Evolutionary conservation across 768 basidiomycete genomes (phyloP).

Genomic region (Xerocomellus intermedius): DNA sequence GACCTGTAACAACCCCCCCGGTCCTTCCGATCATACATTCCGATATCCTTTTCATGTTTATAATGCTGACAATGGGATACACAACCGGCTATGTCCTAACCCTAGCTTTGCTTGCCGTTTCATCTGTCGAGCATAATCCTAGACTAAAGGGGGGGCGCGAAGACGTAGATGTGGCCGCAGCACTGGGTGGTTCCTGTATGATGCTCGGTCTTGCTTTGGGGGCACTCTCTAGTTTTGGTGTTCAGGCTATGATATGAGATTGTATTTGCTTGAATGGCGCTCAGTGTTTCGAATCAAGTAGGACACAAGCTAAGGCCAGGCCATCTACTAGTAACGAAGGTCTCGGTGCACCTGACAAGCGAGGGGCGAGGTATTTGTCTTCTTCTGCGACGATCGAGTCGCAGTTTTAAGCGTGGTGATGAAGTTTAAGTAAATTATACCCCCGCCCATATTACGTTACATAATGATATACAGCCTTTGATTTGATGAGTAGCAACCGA

Average conservation of each 20-base stretch:
- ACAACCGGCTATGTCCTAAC: slow-evolving; percentile 80
- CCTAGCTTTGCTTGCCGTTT: slow-evolving; percentile 77
- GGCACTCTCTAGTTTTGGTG: slow-evolving; percentile 79
- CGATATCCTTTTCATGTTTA: slow-evolving; percentile 70
- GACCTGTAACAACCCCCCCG: slow-evolving; percentile 33
- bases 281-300: too few species aligned
- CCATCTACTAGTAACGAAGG: too few species aligned
- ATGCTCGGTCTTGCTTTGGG: slow-evolving; percentile 75
- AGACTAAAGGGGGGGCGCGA: slow-evolving; percentile 63
- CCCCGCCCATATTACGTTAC: too few species aligned
- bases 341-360: too few species aligned
- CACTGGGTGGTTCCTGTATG: slow-evolving; percentile 73
- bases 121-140: slow-evolving; percentile 79
- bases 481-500: too few species aligned
- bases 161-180: slow-evolving; percentile 85
- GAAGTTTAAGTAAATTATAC: too few species aligned
- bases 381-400: too few species aligned
- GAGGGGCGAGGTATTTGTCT: too few species aligned
- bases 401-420: too few species aligned
- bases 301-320: too few species aligned
- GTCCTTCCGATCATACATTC: slow-evolving; percentile 59
- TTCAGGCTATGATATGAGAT: slow-evolving; percentile 60
- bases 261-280: too few species aligned
- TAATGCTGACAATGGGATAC: slow-evolving; percentile 70
- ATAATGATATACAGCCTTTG: too few species aligned